These are phyloP conservation scores for Ottelia alismoides DNA, from an alignment of 106 monocot genomes.

Conservation along the genomic window DNA sequence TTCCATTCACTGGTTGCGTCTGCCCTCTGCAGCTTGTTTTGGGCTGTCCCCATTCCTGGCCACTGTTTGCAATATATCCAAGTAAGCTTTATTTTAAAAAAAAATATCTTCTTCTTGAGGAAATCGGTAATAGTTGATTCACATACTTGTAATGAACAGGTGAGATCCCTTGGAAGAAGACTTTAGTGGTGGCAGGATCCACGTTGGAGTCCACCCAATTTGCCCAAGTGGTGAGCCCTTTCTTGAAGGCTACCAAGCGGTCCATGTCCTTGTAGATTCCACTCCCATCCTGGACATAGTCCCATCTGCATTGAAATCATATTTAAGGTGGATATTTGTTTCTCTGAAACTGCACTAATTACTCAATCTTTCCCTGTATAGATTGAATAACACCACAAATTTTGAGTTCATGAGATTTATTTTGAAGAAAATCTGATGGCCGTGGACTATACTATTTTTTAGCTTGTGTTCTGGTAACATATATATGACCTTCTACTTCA, in stretches of 20 bases:
- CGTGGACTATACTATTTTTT: too few species aligned
- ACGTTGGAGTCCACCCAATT: constrained; percentile 40
- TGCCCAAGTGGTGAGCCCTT: constrained; percentile 35
- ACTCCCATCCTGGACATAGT: constrained; percentile 14
- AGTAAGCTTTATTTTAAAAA: neutral
- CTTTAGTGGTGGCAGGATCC: constrained; percentile 19
- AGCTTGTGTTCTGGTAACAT: too few species aligned
- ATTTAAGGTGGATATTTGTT: too few species aligned
- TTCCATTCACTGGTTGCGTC: constrained; percentile 44
- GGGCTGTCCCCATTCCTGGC: constrained; percentile 47
- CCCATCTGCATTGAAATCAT: constrained; percentile 63
- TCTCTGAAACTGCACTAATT: too few species aligned
- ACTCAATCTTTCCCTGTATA: too few species aligned
- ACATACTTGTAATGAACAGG: constrained; percentile 48
- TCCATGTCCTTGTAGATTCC: constrained; percentile 16
- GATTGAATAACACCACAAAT: too few species aligned
- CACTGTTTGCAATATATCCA: constrained; percentile 7
- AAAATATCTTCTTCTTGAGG: neutral
- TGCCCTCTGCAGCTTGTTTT: constrained; percentile 38
- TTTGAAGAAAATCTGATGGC: too few species aligned
- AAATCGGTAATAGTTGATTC: neutral
- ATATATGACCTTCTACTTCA: too few species aligned
- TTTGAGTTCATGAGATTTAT: too few species aligned
- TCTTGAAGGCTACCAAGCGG: constrained; percentile 13
- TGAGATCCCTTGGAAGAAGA: constrained; percentile 58